These are phyloP conservation scores for Lepidium aucheri DNA, from an alignment of 345 rosid genomes.

Conservation along the genomic window DNA sequence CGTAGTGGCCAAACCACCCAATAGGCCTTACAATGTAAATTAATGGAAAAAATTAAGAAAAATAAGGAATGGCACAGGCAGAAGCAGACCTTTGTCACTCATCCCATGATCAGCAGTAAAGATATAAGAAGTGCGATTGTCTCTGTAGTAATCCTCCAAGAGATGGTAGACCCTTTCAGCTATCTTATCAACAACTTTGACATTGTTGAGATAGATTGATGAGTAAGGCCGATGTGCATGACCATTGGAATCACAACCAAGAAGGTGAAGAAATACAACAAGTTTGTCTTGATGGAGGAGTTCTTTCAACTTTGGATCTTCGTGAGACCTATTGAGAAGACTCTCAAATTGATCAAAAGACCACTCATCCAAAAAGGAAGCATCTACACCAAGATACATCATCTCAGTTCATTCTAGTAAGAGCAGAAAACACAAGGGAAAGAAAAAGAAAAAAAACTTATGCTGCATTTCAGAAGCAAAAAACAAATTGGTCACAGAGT, in stretches of 20 bases:
- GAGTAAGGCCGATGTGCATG: slow-evolving; percentile 97
- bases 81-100: slow-evolving; percentile 80
- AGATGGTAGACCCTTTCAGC: slow-evolving; percentile 70
- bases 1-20: neutral
- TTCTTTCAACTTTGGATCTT: slow-evolving; percentile 62
- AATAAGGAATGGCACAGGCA: neutral
- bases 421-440: too few species aligned
- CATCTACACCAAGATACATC: slow-evolving; percentile 57
- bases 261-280: slow-evolving; percentile 85
- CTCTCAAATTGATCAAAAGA: slow-evolving; percentile 90
- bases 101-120: slow-evolving; percentile 98
- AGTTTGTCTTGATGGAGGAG: slow-evolving; percentile 75
- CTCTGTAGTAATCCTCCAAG: slow-evolving; percentile 77
- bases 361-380: slow-evolving; percentile 98
- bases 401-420: neutral
- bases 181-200: slow-evolving; percentile 83
- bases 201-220: slow-evolving; percentile 89
- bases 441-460: neutral
- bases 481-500: too few species aligned
- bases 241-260: slow-evolving; percentile 98
- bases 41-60: neutral
- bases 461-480: neutral
- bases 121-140: slow-evolving; percentile 77
- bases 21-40: neutral
- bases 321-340: slow-evolving; percentile 75